A percentile compares a stretch with the other conserved stretches of the same genome.
phyloP scores from a whole-genome alignment of 2,329 filamentous ascomycete genomes.

The Mycogone perniciosa region DNA sequence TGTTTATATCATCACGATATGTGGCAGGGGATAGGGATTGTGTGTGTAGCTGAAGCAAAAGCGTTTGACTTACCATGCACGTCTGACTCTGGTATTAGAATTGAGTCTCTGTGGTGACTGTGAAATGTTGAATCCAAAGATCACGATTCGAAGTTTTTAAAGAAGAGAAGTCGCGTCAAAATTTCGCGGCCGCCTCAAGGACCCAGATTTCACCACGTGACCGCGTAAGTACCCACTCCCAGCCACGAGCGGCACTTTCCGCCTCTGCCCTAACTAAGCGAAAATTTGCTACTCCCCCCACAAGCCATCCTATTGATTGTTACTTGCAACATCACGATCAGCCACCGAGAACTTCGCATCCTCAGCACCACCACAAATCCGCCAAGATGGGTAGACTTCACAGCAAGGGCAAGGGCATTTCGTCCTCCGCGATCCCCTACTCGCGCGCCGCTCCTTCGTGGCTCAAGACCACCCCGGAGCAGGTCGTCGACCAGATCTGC shows the following conservation, averaged over 20 bases:
- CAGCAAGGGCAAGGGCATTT: constrained; percentile 99
- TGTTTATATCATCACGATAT: constrained; percentile 64
- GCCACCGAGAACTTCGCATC: constrained; percentile 24
- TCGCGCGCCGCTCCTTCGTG: constrained; percentile 86
- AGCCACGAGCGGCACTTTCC: constrained; percentile 9
- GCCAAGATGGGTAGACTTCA: constrained; percentile 93
- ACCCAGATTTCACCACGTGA: constrained; percentile 5
- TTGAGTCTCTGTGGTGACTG: background rate
- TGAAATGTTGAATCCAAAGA: background rate
- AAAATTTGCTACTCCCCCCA: constrained; percentile 37
- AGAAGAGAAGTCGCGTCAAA: background rate
- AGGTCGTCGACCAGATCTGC: constrained; percentile 98
- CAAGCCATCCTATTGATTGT: constrained; percentile 20
- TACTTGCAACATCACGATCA: constrained; percentile 22
- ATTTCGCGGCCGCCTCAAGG: background rate
- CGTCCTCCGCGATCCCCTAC: constrained; percentile 92
- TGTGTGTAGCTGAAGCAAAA: constrained; percentile 5
- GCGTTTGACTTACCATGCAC: constrained; percentile 28
- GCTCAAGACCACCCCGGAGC: constrained; percentile 98
- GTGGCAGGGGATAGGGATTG: constrained; percentile 6
- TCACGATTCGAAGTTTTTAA: background rate
- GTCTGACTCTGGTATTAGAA: background rate
- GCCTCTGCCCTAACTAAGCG: constrained; percentile 41
- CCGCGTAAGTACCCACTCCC: background rate
- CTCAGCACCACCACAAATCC: constrained; percentile 34